Percentiles rank a stretch among this genome's conserved stretches.
phyloP scores from a whole-genome alignment of 225 moss, liverwort and hornwort genomes.

The Neckera pumila region DNA sequence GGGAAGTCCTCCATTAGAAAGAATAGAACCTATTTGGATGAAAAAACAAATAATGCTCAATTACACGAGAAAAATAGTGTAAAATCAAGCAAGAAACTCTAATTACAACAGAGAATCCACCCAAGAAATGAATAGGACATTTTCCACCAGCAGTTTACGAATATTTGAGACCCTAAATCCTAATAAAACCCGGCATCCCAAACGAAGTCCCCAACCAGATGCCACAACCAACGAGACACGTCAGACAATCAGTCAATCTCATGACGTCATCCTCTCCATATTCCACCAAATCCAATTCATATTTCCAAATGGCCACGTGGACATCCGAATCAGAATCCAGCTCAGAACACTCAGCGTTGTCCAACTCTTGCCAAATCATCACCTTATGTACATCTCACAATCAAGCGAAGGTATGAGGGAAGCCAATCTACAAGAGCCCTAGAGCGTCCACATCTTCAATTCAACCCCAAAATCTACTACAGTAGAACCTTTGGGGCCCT shows the following conservation, averaged over 20 bases:
- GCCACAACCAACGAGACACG: no score
- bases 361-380: background rate
- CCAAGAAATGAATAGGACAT: no score
- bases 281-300: background rate
- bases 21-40: no score
- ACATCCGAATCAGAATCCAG: background rate
- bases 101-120: no score
- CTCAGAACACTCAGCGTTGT: no score
- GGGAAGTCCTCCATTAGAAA: no score
- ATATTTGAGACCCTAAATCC: no score
- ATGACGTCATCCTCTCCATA: background rate
- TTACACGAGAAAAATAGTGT: no score
- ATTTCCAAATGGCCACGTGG: background rate
- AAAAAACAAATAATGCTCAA: no score
- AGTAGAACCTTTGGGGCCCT: background rate
- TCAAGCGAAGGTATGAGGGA: background rate
- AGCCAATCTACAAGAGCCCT: accelerated
- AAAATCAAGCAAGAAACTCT: no score
- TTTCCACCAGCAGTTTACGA: no score
- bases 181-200: no score
- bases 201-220: background rate
- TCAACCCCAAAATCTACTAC: background rate
- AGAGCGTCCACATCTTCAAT: background rate
- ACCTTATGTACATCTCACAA: accelerated
- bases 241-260: background rate